Base-by-base conservation (phyloP, 257 asterid genomes). In the Solanum sitiens region DNA sequence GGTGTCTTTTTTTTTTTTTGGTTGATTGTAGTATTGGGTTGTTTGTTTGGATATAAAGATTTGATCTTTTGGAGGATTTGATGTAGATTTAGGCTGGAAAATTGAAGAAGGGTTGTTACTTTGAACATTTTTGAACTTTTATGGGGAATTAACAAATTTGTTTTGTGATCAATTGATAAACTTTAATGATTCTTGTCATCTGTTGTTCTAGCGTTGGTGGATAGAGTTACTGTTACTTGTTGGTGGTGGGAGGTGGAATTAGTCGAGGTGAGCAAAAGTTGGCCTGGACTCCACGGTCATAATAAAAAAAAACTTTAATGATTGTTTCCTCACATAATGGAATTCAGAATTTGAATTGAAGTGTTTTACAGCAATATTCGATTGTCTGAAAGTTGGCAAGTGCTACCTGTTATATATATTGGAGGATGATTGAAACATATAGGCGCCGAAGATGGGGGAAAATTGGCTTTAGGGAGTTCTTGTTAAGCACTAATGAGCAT, bases 101-200 rank as follows among this genome's bases (percentile, higher is more conserved):
- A 93, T 93, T 90, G 90, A 88, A 68, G 72, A 18, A 39, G 73
- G n/a, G 85, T 9, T 23, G 74, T 40, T 13, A 83, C 87, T 89
- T 88, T 86, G 87, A 89, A 89, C 90, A 71, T 47, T 27, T 79
- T 47, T 27, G 70, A 37, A 37, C 39, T 37, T 37, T 37, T 37
- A 37, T 37, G 39, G 39, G 39, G 39, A 6, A 37, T 37, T 37
- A 37, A 37, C 89, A 71, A 80, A 45, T 79, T 47, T 47, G 70
- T 80, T 80, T 50, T 80, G 13, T 35, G 18, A 80, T 80, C 11
- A 47, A 27, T 59, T 40, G 3, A 75, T 40, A 40, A 85, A 87
- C 70, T 88, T 44, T 86, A 23, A 23, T 70, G 75, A 80, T 6
- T 61, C 65, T 56, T 56, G 4, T 18, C 11, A 56, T 18, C n/a